These are phyloP conservation scores for Entomortierella lignicola DNA, from an alignment of 192 early-diverging fungal genomes.

Conservation along the genomic window DNA sequence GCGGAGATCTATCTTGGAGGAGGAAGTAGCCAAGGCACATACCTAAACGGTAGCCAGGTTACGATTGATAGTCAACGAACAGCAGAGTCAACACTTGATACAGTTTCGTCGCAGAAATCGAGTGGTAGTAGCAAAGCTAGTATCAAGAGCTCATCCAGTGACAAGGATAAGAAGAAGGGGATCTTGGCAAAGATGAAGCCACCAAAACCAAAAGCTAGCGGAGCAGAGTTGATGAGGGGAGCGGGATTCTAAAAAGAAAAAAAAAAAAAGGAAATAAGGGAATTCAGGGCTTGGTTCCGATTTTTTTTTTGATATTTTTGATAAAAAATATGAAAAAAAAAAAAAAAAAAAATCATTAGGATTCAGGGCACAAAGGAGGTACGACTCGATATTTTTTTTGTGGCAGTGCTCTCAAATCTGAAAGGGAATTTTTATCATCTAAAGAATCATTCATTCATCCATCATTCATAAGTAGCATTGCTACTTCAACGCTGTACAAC, in stretches of 20 bases:
- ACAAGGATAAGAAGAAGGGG: slow-evolving; percentile 39
- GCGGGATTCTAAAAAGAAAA: slow-evolving; percentile 29
- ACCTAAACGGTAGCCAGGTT: slow-evolving; percentile 16
- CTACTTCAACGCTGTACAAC: too few species aligned
- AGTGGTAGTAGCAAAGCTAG: slow-evolving; percentile 38
- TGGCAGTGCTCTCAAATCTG: too few species aligned
- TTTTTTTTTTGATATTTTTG: too few species aligned
- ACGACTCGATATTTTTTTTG: too few species aligned
- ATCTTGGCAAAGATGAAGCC: slow-evolving; percentile 46
- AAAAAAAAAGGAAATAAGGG: background rate
- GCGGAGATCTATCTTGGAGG: background rate
- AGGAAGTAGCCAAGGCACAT: too few species aligned
- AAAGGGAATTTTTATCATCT: too few species aligned
- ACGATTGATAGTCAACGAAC: slow-evolving; percentile 9
- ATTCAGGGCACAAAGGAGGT: too few species aligned
- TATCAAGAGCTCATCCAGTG: slow-evolving; percentile 33
- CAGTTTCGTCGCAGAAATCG: slow-evolving; percentile 17
- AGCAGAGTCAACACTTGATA: slow-evolving; percentile 7
- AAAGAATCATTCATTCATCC: too few species aligned
- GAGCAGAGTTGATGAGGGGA: slow-evolving; percentile 44
- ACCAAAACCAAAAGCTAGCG: slow-evolving; percentile 41
- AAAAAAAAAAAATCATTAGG: too few species aligned
- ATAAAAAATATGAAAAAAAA: too few species aligned
- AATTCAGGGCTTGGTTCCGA: too few species aligned
- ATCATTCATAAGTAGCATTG: too few species aligned